Base-by-base conservation (phyloP, 108 stramenopile genomes). In the Nitzschia putrida region DNA sequence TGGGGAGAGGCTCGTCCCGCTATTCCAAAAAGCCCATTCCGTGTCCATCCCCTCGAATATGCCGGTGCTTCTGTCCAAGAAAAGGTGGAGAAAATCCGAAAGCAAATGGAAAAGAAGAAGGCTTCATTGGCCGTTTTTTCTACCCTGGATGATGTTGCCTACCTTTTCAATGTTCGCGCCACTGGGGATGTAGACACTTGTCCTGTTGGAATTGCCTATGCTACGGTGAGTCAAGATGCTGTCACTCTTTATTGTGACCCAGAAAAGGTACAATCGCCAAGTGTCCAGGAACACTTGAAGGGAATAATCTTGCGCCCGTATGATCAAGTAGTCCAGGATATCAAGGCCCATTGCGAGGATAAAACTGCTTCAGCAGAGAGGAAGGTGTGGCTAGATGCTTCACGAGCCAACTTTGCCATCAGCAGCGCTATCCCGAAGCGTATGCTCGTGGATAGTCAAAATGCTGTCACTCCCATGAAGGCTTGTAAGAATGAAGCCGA, bases 131-230 rank as follows among this genome's bases (percentile, higher is more conserved):
- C 92, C 8, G 94, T 98, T 53, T 91, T 98, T 68, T 72, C 85
- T 41, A 85, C 96, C 0, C 69, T 98, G 68, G 97, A 98, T 71
- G 97, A 99, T 72, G 89, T 99, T 40, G 96, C 96, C 11, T 98
- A 97, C 83, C 88, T 99, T 24, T 71, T 97, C 68, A 98, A 98
- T 74, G 61, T 99, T 24, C 81, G 98, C 16, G 83, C 86, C 66
- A 93, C 85, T 69, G 83, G 88, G n/a, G 98, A 98, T 68, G 80
- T 91, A 8, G 89, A 89, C 49, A 90, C 89, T 7, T 88, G 86
- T 55, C 98, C 98, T 3, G 93, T 98, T 11, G 92, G 95, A 11
- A 87, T 96, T 57, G 91, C 94, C 26, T 98, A 96, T 78, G 95
- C 81, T 14, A 82, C 95, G n/a, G 68, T 99, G 16, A 76, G 89